Percentiles rank a stretch among this genome's conserved stretches.
phyloP scores from a whole-genome alignment of 2,329 filamentous ascomycete species.

The Cordyceps javanica region DNA sequence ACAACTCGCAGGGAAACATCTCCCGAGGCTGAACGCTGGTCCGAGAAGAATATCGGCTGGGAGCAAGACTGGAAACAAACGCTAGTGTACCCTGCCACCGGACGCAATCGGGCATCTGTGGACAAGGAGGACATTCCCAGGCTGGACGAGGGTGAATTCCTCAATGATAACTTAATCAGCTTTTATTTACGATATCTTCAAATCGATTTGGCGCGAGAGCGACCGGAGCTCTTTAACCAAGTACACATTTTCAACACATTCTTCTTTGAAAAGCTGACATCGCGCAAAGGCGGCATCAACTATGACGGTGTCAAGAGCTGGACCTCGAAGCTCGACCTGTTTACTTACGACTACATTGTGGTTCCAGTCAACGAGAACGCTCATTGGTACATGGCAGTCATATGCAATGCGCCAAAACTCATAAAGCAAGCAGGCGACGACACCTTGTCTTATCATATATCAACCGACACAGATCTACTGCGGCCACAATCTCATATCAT shows the following conservation, averaged over 20 bases:
- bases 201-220: constrained; percentile 46
- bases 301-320: constrained; percentile 81
- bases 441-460: constrained; percentile 13
- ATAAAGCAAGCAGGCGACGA: constrained; percentile 13
- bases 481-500: constrained; percentile 13
- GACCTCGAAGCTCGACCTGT: constrained; percentile 80
- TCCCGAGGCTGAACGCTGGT: constrained; percentile 38
- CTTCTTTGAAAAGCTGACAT: constrained; percentile 74
- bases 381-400: constrained; percentile 95
- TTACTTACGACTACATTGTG: constrained; percentile 80
- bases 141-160: constrained; percentile 75
- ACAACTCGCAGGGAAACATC: constrained; percentile 13
- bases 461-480: constrained; percentile 11
- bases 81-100: constrained; percentile 54
- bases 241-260: constrained; percentile 91
- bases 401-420: constrained; percentile 73
- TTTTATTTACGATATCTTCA: constrained; percentile 80
- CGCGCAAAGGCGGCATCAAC: constrained; percentile 56
- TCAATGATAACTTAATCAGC: constrained; percentile 89
- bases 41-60: constrained; percentile 45
- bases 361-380: constrained; percentile 82
- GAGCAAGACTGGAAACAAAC: constrained; percentile 47
- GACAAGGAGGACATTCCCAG: constrained; percentile 67
- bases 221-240: constrained; percentile 51
- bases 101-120: constrained; percentile 58